phyloP scores from a whole-genome alignment of 805 yeast genomes.

The Metschnikowia anglica region DNA sequence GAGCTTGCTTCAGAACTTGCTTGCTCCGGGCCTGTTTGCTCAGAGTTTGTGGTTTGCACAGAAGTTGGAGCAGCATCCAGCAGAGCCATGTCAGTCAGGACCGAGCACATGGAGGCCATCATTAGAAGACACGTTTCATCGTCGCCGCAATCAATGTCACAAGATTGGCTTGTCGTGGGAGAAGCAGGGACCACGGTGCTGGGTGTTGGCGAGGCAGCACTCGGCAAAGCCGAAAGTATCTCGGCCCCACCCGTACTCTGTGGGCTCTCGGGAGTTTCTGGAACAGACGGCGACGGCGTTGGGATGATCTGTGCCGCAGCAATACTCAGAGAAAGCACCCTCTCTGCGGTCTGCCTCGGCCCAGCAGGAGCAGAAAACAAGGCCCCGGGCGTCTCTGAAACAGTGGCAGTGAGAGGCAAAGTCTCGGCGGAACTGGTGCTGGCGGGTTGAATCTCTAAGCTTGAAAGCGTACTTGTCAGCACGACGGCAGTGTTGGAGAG shows the following conservation, averaged over 20 bases:
- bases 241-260: too few species aligned
- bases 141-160: slow-evolving; percentile 1
- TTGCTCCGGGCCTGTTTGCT: too few species aligned
- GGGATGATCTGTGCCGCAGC: neutral
- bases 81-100: too few species aligned
- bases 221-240: too few species aligned
- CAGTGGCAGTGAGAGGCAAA: neutral
- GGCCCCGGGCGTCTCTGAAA: neutral
- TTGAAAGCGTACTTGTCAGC: slow-evolving; percentile 5
- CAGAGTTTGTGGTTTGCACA: too few species aligned
- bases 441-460: neutral
- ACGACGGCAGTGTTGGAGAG: slow-evolving; percentile 5
- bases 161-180: neutral
- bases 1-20: too few species aligned
- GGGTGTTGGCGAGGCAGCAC: too few species aligned
- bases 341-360: neutral
- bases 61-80: too few species aligned
- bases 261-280: too few species aligned
- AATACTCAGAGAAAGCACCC: neutral
- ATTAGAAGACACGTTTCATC: slow-evolving; percentile 1
- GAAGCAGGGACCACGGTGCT: neutral
- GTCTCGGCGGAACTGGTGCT: neutral
- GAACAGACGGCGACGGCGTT: neutral
- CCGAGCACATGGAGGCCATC: neutral
- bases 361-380: neutral